phyloP scores from a whole-genome alignment of 768 basidiomycete genomes.

The Mycena latifolia region DNA sequence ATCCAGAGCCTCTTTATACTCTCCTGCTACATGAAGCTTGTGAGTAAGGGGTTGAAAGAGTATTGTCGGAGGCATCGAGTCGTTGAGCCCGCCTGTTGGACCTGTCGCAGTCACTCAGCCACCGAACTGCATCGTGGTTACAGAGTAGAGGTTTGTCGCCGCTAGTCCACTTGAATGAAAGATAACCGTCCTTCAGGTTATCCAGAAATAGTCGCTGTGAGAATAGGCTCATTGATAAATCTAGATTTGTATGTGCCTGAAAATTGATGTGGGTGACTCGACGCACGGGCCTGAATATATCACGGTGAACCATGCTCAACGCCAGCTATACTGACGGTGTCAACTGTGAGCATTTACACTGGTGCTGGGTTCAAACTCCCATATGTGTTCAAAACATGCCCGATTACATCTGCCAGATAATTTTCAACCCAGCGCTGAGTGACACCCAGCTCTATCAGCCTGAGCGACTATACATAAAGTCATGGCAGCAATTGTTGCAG shows the following conservation, averaged over 20 bases:
- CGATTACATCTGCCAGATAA: slow-evolving; percentile 6
- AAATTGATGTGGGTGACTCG: slow-evolving; percentile 12
- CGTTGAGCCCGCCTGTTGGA: no score
- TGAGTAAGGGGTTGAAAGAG: slow-evolving; percentile 18
- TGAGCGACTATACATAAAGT: slow-evolving; percentile 2
- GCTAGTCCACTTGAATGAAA: slow-evolving; percentile 10
- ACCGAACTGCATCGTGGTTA: background rate
- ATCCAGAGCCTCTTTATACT: slow-evolving; percentile 26
- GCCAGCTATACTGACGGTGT: slow-evolving; percentile 5
- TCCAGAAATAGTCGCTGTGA: slow-evolving; percentile 16
- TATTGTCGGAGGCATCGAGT: no score
- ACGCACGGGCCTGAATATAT: slow-evolving; percentile 15
- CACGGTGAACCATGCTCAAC: slow-evolving; percentile 9
- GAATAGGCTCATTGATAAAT: slow-evolving; percentile 12
- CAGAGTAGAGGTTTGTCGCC: background rate
- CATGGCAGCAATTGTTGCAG: background rate
- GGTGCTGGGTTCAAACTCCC: slow-evolving; percentile 8
- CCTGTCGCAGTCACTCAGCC: no score
- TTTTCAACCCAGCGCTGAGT: slow-evolving; percentile 7
- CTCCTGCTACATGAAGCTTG: slow-evolving; percentile 11
- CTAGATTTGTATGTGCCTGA: slow-evolving; percentile 12
- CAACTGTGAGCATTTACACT: slow-evolving; percentile 13
- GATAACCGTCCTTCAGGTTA: slow-evolving; percentile 13
- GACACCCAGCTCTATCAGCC: slow-evolving; percentile 1
- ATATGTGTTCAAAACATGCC: slow-evolving; percentile 8